These are phyloP conservation scores for Boletus speciosus DNA, from an alignment of 768 basidiomycete species.

Conservation along the genomic window DNA sequence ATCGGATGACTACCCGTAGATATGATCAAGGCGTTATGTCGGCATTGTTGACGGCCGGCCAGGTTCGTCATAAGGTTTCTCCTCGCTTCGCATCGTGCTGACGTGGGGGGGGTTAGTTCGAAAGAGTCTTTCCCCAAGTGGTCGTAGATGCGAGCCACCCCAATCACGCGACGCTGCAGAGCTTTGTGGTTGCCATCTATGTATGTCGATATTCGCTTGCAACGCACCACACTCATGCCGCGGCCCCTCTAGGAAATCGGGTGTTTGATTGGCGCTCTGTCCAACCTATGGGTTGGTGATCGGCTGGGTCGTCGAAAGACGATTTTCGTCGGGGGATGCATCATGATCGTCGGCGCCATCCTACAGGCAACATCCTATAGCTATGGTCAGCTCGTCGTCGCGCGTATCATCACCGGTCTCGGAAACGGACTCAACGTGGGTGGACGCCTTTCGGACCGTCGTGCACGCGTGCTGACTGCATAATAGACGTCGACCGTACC, in stretches of 20 bases:
- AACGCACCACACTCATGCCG: not conserved
- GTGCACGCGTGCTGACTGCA: not conserved
- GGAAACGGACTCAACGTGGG: slow-evolving; percentile 61
- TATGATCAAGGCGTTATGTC: slow-evolving; percentile 74
- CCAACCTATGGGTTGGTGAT: slow-evolving; percentile 61
- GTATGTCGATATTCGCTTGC: slow-evolving; percentile 27
- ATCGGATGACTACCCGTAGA: slow-evolving; percentile 24
- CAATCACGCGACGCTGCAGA: slow-evolving; percentile 53
- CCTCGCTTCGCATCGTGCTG: not conserved
- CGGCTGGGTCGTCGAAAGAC: slow-evolving; percentile 54
- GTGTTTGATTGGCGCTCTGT: slow-evolving; percentile 60
- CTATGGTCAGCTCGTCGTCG: slow-evolving; percentile 60
- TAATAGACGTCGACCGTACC: slow-evolving; percentile 61
- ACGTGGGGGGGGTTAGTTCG: slow-evolving; percentile 40
- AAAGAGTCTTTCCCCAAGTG: slow-evolving; percentile 54
- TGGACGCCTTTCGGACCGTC: not conserved
- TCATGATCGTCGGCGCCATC: slow-evolving; percentile 63
- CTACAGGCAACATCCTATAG: slow-evolving; percentile 54
- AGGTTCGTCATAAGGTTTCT: slow-evolving; percentile 30
- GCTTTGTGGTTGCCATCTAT: slow-evolving; percentile 58
- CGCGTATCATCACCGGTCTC: slow-evolving; percentile 57
- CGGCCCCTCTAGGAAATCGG: slow-evolving; percentile 51
- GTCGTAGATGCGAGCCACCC: slow-evolving; percentile 37
- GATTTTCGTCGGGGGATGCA: slow-evolving; percentile 53
- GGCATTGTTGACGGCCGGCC: slow-evolving; percentile 54